Percentiles rank a stretch among this genome's conserved stretches.
phyloP scores from a whole-genome alignment of 2,329 filamentous ascomycete genomes.

The Penicillium palitans region DNA sequence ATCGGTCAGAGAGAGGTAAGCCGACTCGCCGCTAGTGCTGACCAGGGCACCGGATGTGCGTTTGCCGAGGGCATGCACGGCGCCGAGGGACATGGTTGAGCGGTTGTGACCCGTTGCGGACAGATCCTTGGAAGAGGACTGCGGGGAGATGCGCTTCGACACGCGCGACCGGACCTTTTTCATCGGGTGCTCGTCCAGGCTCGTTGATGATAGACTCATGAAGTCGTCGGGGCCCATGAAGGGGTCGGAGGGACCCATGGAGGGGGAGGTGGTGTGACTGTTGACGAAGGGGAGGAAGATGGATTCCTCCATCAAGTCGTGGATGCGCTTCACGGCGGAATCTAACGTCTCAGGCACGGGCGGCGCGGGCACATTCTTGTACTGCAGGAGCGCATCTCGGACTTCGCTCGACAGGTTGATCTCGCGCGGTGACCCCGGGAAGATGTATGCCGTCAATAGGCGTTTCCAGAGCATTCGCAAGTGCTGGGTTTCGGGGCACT shows the following conservation, averaged over 20 bases:
- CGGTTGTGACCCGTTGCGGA: conserved; percentile 30
- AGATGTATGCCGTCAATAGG: conserved; percentile 85
- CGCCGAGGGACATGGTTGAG: conserved; percentile 35
- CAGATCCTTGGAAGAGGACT: conserved; percentile 34
- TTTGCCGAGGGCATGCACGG: conserved; percentile 37
- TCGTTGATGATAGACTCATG: conserved; percentile 34
- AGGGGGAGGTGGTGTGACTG: conserved; percentile 53
- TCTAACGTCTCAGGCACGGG: conserved; percentile 78
- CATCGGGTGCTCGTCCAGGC: conserved; percentile 33
- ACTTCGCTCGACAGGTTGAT: conserved; percentile 88
- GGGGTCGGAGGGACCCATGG: conserved; percentile 48
- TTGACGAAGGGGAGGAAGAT: conserved; percentile 91
- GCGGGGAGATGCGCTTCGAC: conserved; percentile 32
- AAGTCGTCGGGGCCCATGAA: conserved; percentile 41
- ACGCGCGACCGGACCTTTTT: conserved; percentile 31
- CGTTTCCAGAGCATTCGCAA: conserved; percentile 82
- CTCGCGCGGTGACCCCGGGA: conserved; percentile 79
- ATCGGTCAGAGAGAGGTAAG: conserved; percentile 45
- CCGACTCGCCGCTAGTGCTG: conserved; percentile 40
- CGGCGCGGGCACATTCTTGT: conserved; percentile 57
- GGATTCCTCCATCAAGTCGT: conserved; percentile 97
- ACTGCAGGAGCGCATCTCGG: conserved; percentile 72
- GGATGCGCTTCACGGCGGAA: conserved; percentile 81
- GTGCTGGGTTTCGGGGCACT: conserved; percentile 63
- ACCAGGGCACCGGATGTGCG: conserved; percentile 40